Conservation (phyloP, 345 rosid genomes). For the Eucalyptus guilfoylei region DNA sequence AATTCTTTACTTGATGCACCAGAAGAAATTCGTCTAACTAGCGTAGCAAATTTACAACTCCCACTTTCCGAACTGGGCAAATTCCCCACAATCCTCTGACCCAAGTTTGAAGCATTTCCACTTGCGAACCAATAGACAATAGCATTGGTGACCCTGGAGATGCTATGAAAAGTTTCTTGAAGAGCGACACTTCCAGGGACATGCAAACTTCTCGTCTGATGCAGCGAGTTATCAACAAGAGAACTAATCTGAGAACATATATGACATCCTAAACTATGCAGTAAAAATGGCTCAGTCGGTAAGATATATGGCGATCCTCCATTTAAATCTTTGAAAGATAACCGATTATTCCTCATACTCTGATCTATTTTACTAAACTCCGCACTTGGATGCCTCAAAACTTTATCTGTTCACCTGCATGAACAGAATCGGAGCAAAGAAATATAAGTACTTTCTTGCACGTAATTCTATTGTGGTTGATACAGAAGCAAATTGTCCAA, state of each 20-base stretch:
- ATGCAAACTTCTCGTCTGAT: constrained; percentile 16
- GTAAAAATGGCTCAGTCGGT: constrained; percentile 31
- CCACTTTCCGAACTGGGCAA: constrained; percentile 13
- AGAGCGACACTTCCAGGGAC: constrained; percentile 33
- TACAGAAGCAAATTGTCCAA: background rate
- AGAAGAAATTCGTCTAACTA: constrained; percentile 19
- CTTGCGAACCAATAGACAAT: constrained; percentile 41
- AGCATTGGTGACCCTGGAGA: constrained; percentile 55
- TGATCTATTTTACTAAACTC: background rate
- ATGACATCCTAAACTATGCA: constrained; percentile 23
- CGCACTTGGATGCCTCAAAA: background rate
- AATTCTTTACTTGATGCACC: constrained; percentile 7
- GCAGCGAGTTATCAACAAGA: constrained; percentile 10
- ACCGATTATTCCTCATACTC: constrained; percentile 30
- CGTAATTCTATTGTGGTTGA: background rate
- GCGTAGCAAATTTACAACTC: constrained; percentile 10
- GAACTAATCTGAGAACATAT: constrained; percentile 20
- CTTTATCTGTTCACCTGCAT: background rate
- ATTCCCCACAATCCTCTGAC: constrained; percentile 18
- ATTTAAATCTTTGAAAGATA: constrained; percentile 32
- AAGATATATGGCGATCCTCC: constrained; percentile 28
- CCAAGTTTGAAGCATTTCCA: constrained; percentile 30
- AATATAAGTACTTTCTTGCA: background rate
- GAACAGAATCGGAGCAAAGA: background rate
- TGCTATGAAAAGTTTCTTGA: constrained; percentile 45